Percentiles rank a stretch among this genome's conserved stretches.
Evolutionary conservation across 2,329 filamentous ascomycete species (phyloP).

Genomic region (Tolypocladium tropicale): DNA sequence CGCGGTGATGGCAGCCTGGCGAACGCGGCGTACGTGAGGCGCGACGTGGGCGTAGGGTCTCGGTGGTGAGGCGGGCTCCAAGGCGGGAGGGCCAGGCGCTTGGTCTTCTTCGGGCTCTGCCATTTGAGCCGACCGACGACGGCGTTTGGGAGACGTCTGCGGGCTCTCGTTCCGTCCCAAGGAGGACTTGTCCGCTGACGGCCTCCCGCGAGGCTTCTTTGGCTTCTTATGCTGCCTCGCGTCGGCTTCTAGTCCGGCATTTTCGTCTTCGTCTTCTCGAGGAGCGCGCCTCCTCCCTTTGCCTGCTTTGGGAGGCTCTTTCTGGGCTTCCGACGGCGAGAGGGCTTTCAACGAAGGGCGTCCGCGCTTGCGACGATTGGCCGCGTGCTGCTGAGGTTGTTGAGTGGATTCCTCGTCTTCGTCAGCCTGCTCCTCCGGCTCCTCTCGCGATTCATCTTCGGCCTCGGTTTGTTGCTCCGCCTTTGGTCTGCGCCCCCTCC

Average conservation of each 20-base stretch:
- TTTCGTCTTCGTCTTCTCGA: too few species aligned
- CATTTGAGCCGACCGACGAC: background rate
- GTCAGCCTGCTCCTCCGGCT: slow-evolving; percentile 6
- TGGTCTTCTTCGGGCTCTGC: slow-evolving; percentile 9
- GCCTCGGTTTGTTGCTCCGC: background rate
- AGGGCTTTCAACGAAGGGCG: slow-evolving; percentile 8
- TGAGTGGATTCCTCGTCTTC: background rate
- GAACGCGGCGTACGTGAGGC: slow-evolving; percentile 40
- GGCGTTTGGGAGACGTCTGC: background rate
- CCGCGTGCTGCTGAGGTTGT: background rate
- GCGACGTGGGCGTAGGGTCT: slow-evolving; percentile 40
- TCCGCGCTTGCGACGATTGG: slow-evolving; percentile 9
- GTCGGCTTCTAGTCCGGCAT: background rate
- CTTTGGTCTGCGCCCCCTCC: slow-evolving; percentile 1
- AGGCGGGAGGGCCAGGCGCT: slow-evolving; percentile 3
- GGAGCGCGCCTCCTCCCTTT: background rate
- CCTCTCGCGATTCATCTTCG: slow-evolving; percentile 7
- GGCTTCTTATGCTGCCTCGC: background rate
- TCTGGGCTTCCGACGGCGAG: background rate
- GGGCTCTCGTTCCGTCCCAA: background rate
- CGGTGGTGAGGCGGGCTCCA: slow-evolving; percentile 14
- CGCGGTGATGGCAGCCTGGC: slow-evolving; percentile 54
- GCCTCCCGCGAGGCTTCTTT: background rate
- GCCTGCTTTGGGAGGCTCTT: background rate
- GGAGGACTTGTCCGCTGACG: background rate